These are phyloP conservation scores for Cutaneotrichosporon arboriforme DNA, from an alignment of 1,284 basidiomycete species.

Conservation along the genomic window DNA sequence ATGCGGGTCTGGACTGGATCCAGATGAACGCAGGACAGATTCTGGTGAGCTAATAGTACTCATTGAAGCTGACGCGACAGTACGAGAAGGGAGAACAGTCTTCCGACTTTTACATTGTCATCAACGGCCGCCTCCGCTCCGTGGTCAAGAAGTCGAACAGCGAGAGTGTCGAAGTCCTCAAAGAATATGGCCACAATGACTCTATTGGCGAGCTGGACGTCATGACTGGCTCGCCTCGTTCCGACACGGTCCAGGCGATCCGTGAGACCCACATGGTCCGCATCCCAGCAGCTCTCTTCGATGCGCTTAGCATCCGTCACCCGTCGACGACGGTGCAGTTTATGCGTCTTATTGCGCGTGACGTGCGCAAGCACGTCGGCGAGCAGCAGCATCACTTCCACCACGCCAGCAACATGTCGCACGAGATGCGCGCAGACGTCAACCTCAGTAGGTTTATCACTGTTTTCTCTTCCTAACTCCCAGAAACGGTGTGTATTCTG, in stretches of 20 bases:
- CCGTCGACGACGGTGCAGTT: slow-evolving; percentile 96
- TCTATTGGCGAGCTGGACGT: slow-evolving; percentile 81
- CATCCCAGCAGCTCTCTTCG: slow-evolving; percentile 96
- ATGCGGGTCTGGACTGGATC: slow-evolving; percentile 96
- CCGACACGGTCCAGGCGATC: slow-evolving; percentile 92
- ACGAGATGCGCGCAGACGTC: slow-evolving; percentile 69
- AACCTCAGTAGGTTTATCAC: slow-evolving; percentile 73
- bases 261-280: slow-evolving; percentile 96
- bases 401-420: slow-evolving; percentile 9
- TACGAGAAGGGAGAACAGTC: slow-evolving; percentile 85
- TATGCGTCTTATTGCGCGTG: slow-evolving; percentile 83
- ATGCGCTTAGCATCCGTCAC: slow-evolving; percentile 87
- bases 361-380: slow-evolving; percentile 78
- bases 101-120: slow-evolving; percentile 96
- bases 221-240: slow-evolving; percentile 82
- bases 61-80: slow-evolving; percentile 56
- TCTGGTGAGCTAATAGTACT: slow-evolving; percentile 18
- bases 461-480: neutral
- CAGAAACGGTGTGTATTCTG: slow-evolving; percentile 46
- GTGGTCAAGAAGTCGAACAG: slow-evolving; percentile 60
- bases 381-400: slow-evolving; percentile 35
- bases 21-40: slow-evolving; percentile 82
- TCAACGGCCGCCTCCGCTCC: slow-evolving; percentile 90
- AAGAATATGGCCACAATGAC: slow-evolving; percentile 86
- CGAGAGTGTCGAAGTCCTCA: slow-evolving; percentile 65